phyloP scores from a whole-genome alignment of 352 stramenopile species.

The Lagenidium sp. region DNA sequence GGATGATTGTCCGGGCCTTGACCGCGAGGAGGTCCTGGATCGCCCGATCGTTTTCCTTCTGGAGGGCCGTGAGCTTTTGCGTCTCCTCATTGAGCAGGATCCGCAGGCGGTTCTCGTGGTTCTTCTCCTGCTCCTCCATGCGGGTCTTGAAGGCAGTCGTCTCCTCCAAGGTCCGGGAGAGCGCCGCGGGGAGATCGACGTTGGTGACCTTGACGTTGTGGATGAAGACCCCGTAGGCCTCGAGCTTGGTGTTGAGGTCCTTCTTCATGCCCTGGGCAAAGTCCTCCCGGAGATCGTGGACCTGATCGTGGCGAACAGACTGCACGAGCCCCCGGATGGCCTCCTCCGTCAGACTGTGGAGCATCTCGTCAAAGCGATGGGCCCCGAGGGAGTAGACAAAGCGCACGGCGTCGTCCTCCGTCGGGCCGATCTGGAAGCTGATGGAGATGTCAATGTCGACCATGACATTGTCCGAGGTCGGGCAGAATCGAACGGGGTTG shows the following conservation, averaged over 20 bases:
- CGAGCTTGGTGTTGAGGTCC: constrained; percentile 39
- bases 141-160: constrained; percentile 82
- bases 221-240: constrained; percentile 66
- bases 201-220: constrained; percentile 87
- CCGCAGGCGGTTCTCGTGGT: constrained; percentile 80
- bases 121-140: constrained; percentile 87
- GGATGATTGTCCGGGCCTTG: constrained; percentile 60
- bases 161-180: constrained; percentile 39
- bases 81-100: constrained; percentile 84
- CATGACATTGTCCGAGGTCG: constrained; percentile 84
- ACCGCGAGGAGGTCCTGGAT: constrained; percentile 69
- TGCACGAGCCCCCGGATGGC: constrained; percentile 74
- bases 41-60: constrained; percentile 72
- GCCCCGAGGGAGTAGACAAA: constrained; percentile 82
- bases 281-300: constrained; percentile 76
- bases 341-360: constrained; percentile 73
- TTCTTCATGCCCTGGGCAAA: constrained; percentile 82
- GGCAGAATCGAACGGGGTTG: constrained; percentile 60
- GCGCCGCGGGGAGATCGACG: constrained; percentile 51
- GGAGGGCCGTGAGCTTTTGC: constrained; percentile 65
- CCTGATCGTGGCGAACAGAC: constrained; percentile 74
- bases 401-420: constrained; percentile 58
- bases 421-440: constrained; percentile 81
- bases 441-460: constrained; percentile 85
- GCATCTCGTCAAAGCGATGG: constrained; percentile 73